Evolutionary conservation across 257 asterid species (phyloP).

Genomic region (Echites panduratus): DNA sequence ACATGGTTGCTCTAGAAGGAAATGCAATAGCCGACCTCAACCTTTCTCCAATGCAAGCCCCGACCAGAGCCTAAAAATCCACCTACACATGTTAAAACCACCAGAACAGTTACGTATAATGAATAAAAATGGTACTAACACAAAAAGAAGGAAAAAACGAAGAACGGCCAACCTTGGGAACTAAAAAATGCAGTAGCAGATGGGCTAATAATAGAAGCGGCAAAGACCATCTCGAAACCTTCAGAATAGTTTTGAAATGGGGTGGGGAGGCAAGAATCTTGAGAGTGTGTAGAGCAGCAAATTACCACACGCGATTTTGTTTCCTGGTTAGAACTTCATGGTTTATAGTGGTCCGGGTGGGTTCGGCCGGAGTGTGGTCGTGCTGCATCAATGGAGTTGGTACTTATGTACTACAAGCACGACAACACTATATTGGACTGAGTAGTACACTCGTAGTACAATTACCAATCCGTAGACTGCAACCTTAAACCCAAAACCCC

Average conservation of each 20-base stretch:
- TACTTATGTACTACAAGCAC: neutral
- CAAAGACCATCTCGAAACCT: conserved; percentile 23
- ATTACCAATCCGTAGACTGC: neutral
- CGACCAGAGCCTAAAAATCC: conserved; percentile 40
- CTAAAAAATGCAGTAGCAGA: conserved; percentile 31
- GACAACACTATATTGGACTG: too few relatives aligned
- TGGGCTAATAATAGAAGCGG: conserved; percentile 31
- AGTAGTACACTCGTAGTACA: neutral
- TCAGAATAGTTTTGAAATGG: neutral
- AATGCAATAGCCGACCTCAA: conserved; percentile 41
- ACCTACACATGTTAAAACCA: conserved; percentile 3
- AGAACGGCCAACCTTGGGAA: conserved; percentile 30
- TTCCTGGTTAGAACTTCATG: neutral
- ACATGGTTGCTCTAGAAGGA: neutral
- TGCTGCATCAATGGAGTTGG: neutral
- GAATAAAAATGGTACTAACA: neutral
- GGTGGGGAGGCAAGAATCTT: neutral
- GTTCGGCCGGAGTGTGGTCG: neutral
- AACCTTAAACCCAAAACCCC: neutral
- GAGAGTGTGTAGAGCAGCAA: neutral
- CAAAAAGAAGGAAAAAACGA: neutral
- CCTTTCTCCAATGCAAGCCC: conserved; percentile 33
- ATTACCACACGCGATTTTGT: neutral
- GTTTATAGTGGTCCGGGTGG: neutral
- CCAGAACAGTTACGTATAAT: neutral